A percentile compares a stretch with the other conserved stretches of the same genome.
Conservation (phyloP, 2,329 filamentous ascomycete genomes). For the Phyllachora maydis region DNA sequence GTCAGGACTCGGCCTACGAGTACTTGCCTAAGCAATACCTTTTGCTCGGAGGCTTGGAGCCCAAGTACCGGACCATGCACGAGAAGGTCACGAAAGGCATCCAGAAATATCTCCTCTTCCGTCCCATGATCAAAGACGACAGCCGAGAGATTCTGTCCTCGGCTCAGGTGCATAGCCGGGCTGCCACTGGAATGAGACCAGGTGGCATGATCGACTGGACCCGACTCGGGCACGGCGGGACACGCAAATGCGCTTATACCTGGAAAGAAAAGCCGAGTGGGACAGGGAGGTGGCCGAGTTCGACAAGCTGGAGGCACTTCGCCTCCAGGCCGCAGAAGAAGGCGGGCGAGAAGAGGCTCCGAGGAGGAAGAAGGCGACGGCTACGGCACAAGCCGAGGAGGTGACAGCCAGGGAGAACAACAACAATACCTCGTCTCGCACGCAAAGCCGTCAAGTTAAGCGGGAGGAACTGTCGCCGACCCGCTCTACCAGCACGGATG, state of each 20-base stretch:
- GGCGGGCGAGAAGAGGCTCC: too few relatives aligned
- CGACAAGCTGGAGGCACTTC: too few relatives aligned
- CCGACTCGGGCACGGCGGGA: conserved; percentile 20
- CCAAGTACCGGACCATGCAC: conserved; percentile 57
- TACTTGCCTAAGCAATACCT: conserved; percentile 55
- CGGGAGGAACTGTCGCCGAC: too few relatives aligned
- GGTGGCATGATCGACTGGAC: conserved; percentile 27
- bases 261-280: conserved; percentile 15
- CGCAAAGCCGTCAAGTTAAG: too few relatives aligned
- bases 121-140: conserved; percentile 49
- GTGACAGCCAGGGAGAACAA: too few relatives aligned
- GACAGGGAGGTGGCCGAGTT: conserved; percentile 12
- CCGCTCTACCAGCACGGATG: too few relatives aligned
- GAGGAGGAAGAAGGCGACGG: too few relatives aligned
- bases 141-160: conserved; percentile 59
- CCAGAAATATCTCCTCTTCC: conserved; percentile 55
- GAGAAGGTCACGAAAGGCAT: conserved; percentile 44
- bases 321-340: too few relatives aligned
- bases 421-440: too few relatives aligned
- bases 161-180: conserved; percentile 32
- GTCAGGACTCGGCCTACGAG: conserved; percentile 51
- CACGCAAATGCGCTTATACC: conserved; percentile 19
- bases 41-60: conserved; percentile 52
- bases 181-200: conserved; percentile 29
- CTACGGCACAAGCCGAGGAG: too few relatives aligned